These are phyloP conservation scores for Volvox reticuliferus DNA, from an alignment of 139 green algal genomes.

Conservation along the genomic window DNA sequence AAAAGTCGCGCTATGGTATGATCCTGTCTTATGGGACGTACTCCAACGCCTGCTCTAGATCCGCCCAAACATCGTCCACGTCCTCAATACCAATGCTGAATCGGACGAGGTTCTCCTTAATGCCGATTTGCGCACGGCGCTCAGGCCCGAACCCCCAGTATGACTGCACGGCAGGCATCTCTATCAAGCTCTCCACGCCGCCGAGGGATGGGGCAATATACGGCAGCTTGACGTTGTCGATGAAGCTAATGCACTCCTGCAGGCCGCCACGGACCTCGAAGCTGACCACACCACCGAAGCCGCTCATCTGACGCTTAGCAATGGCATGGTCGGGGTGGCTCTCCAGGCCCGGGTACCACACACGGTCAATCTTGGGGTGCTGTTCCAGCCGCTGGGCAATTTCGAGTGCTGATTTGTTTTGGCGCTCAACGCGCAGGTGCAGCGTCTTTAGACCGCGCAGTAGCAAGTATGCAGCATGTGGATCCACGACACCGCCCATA, in stretches of 20 bases:
- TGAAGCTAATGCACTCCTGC: conserved; percentile 73
- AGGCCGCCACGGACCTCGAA: conserved; percentile 65
- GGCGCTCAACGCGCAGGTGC: conserved; percentile 88
- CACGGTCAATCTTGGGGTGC: conserved; percentile 89
- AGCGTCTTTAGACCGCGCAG: conserved; percentile 98
- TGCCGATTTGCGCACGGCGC: conserved; percentile 92
- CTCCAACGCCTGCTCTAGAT: conserved; percentile 94
- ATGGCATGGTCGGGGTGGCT: conserved; percentile 96
- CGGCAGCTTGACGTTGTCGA: conserved; percentile 92
- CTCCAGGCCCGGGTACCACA: conserved; percentile 88
- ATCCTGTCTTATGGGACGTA: conserved; percentile 61
- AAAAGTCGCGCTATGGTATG: neutral
- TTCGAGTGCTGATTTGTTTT: conserved; percentile 75
- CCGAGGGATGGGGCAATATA: conserved; percentile 99
- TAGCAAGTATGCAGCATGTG: conserved; percentile 96
- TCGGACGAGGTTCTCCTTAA: conserved; percentile 98
- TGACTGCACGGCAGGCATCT: conserved; percentile 97
- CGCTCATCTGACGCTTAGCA: conserved; percentile 92
- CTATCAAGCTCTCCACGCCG: conserved; percentile 97
- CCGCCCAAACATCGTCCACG: conserved; percentile 94
- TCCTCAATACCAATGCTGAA: conserved; percentile 95
- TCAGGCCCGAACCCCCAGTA: conserved; percentile 86
- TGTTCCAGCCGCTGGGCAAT: conserved; percentile 78
- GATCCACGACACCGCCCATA: conserved; percentile 96
- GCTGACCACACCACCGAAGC: conserved; percentile 95